phyloP scores from a whole-genome alignment of 208 protist genomes.

The Novymonas esmeraldas region DNA sequence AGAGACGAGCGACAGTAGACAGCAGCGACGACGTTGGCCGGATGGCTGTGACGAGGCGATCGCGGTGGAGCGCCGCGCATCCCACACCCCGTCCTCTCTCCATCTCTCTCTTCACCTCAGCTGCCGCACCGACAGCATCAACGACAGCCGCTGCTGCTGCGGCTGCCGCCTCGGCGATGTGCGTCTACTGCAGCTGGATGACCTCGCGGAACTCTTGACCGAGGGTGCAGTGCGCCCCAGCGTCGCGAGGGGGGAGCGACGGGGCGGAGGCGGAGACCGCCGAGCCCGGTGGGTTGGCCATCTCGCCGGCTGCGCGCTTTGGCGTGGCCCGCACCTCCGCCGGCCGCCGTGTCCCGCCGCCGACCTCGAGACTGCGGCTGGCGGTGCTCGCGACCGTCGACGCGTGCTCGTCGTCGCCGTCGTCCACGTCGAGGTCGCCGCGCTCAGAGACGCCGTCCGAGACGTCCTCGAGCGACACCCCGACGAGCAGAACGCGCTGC shows the following conservation, averaged over 20 bases:
- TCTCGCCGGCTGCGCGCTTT: too few relatives aligned
- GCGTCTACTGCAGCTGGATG: slow-evolving; percentile 10
- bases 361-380: background rate
- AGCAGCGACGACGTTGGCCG: too few relatives aligned
- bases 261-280: background rate
- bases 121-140: too few relatives aligned
- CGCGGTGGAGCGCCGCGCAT: too few relatives aligned
- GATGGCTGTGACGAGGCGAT: too few relatives aligned
- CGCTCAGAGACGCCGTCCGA: slow-evolving; percentile 21
- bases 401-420: slow-evolving; percentile 1
- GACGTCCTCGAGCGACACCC: slow-evolving; percentile 60
- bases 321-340: background rate
- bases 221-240: background rate
- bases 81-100: too few relatives aligned
- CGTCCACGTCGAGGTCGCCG: slow-evolving; percentile 7
- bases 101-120: too few relatives aligned
- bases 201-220: slow-evolving; percentile 29
- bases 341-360: background rate
- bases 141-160: too few relatives aligned
- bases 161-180: too few relatives aligned
- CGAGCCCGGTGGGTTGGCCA: too few relatives aligned
- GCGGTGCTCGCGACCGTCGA: background rate
- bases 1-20: too few relatives aligned
- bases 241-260: background rate
- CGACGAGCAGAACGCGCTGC: slow-evolving; percentile 28